Conservation (phyloP, 2,329 filamentous ascomycete species). For the Hypoxylon sp. region DNA sequence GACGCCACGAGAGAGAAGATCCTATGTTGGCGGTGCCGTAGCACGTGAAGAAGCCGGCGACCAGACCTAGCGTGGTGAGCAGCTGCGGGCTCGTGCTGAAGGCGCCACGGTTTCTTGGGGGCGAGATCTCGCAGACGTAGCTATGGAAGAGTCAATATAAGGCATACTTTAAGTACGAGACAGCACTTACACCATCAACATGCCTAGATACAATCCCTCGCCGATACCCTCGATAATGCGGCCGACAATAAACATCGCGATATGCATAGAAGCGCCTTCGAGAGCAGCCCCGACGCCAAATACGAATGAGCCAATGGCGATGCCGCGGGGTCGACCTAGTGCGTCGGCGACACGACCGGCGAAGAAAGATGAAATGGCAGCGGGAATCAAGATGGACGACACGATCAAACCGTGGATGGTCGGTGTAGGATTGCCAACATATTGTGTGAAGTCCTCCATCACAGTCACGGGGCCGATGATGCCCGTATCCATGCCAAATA, state of each 20-base stretch:
- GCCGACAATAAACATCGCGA: constrained; percentile 55
- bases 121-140: constrained; percentile 71
- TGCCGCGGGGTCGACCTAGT: constrained; percentile 63
- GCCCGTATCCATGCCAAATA: constrained; percentile 56
- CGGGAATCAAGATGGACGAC: constrained; percentile 69
- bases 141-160: constrained; percentile 46
- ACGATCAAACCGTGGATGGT: constrained; percentile 70
- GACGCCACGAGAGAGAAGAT: constrained; percentile 64
- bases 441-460: constrained; percentile 64
- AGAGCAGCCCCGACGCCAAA: constrained; percentile 55
- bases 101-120: constrained; percentile 61
- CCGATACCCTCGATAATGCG: constrained; percentile 67
- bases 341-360: constrained; percentile 66
- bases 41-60: constrained; percentile 69
- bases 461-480: constrained; percentile 70
- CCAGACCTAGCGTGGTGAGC: constrained; percentile 63
- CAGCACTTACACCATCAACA: constrained; percentile 28
- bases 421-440: constrained; percentile 65
- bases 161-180: constrained; percentile 57
- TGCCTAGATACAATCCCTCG: constrained; percentile 63
- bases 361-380: constrained; percentile 68
- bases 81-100: constrained; percentile 66
- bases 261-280: constrained; percentile 39
- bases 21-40: constrained; percentile 62
- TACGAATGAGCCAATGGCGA: constrained; percentile 63